Base-by-base conservation (phyloP, 2,329 filamentous ascomycete species). In the Kalmusia sp. region DNA sequence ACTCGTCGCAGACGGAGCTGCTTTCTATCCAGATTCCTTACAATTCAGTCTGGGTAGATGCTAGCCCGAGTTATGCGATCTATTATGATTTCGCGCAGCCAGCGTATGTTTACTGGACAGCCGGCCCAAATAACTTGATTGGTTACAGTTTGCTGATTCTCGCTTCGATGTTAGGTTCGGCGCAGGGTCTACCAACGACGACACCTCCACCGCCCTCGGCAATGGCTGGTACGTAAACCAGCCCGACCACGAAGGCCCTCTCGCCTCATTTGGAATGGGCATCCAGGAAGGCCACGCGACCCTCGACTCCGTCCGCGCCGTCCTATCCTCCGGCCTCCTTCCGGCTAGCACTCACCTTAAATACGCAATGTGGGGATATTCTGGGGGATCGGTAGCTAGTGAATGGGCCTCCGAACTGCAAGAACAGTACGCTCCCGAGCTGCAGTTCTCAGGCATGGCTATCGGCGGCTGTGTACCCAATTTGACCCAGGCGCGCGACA, bases 401-500 rank as follows among this genome's bases (percentile, higher is more conserved):
- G 61, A 59, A 22, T 69, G 59, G 58, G 68, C 67, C 7, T 57
- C 59, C 9, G 65, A 68, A 43, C 56, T 70, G 8, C 56, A 64
- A 31, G 37, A 57, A 2, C 40, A 46, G 7, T 71, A 71, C 35
- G 68, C 68, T 4, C 59, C 66, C 3, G 68, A 70, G 30, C 51
- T 71, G 27, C 34, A 56, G 4, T 72, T 72, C 40, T 54, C 54
- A 4, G 72, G 70, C 17, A 55, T 63, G 4, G 70, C 70, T 2
- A 43, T 69, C 2, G 71, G 71, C 21, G 72, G 70, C 12, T 45
- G 68, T 4, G 64, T 64, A 3, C 61, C 70, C 3, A 71, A 74
- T 35, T 38, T 70, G 14, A 65, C 50, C 7, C 59, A 60, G 15
- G 58, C 63, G 1, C 33, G 64, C 11, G 38, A 56, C 2, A 59